Conservation (phyloP, 805 yeast genomes). For the Barnettozyma wickerhamii region DNA sequence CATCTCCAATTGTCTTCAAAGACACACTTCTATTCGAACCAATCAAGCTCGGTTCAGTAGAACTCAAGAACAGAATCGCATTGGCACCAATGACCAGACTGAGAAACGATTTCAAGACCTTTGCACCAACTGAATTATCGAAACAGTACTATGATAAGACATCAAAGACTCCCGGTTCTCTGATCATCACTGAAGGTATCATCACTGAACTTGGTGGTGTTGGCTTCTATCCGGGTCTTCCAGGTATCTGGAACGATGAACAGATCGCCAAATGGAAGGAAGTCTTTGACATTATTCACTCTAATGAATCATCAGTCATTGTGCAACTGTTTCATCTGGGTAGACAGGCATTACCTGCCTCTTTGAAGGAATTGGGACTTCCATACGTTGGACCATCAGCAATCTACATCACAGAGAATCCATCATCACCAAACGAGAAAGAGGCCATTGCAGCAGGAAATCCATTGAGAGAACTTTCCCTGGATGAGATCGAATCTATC, state of each 20-base stretch:
- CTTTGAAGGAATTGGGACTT: conserved; percentile 30
- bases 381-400: conserved; percentile 35
- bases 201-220: conserved; percentile 36
- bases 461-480: conserved; percentile 18
- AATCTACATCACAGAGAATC: conserved; percentile 19
- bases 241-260: conserved; percentile 43
- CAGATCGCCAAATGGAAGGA: conserved; percentile 46
- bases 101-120: conserved; percentile 30
- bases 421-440: conserved; percentile 17
- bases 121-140: conserved; percentile 38
- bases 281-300: conserved; percentile 43
- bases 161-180: conserved; percentile 51
- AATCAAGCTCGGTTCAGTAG: conserved; percentile 31
- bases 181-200: conserved; percentile 56
- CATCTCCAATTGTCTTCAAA: not conserved
- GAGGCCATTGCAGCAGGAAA: conserved; percentile 29
- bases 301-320: conserved; percentile 37
- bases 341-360: conserved; percentile 29
- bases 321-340: conserved; percentile 47
- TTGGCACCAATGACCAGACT: conserved; percentile 46
- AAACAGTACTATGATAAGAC: conserved; percentile 50
- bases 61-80: conserved; percentile 36
- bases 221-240: conserved; percentile 33
- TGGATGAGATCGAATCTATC: conserved; percentile 32
- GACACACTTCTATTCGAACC: conserved; percentile 32